Evolutionary conservation across 2,329 filamentous ascomycete genomes (phyloP).

Genomic region (Chlorencoelia australis): DNA sequence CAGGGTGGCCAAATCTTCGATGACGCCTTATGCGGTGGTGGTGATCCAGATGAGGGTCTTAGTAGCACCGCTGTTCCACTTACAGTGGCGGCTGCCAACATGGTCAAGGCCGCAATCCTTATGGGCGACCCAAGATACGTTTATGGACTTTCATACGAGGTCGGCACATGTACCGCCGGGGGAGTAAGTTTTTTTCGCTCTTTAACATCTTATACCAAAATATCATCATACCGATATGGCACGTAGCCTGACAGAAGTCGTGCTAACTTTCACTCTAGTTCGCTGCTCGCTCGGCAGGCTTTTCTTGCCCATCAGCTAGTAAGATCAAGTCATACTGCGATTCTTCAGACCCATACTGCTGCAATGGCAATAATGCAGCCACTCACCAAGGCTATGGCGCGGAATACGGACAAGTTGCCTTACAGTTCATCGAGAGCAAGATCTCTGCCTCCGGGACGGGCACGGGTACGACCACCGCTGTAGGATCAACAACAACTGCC

Average conservation of each 20-base stretch:
- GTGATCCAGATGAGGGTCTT: constrained; percentile 37
- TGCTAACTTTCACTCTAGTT: constrained; percentile 42
- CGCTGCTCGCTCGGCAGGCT: constrained; percentile 43
- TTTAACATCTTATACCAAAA: background rate
- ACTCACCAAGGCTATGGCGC: constrained; percentile 48
- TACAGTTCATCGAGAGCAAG: constrained; percentile 46
- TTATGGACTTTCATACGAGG: constrained; percentile 45
- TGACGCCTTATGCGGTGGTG: constrained; percentile 49
- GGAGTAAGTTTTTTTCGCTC: constrained; percentile 40
- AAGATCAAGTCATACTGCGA: constrained; percentile 54
- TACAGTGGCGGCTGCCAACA: constrained; percentile 37
- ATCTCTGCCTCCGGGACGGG: constrained; percentile 20
- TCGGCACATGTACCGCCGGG: constrained; percentile 47
- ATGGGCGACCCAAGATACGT: constrained; percentile 53
- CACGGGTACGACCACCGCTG: constrained; percentile 3
- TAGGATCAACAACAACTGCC: constrained; percentile 1
- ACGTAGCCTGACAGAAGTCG: constrained; percentile 1
- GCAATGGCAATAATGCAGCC: constrained; percentile 43
- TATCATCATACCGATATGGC: background rate
- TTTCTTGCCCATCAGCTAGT: constrained; percentile 39
- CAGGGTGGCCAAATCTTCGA: constrained; percentile 54
- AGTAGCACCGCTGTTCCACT: constrained; percentile 35
- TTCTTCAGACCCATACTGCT: constrained; percentile 50
- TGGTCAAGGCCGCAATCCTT: constrained; percentile 54
- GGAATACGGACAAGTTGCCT: constrained; percentile 45